Base-by-base conservation (phyloP, 2,329 filamentous ascomycete species). In the Botryotinia calthae region DNA sequence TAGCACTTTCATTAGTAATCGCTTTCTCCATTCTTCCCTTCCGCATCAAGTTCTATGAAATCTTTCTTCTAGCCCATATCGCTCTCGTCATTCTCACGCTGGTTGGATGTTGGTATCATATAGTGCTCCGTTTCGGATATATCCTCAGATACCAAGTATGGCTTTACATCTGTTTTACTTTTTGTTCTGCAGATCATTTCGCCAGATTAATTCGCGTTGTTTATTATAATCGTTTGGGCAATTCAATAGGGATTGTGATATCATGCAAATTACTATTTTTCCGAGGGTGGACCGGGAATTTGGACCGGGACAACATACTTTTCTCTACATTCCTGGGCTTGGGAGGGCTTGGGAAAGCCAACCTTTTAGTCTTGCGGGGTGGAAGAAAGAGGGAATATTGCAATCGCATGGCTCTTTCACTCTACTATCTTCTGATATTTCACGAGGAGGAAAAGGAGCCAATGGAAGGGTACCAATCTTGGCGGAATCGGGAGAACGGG, bases 131-230 rank as follows among this genome's bases (percentile, higher is more conserved):
- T 37, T 73, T 74, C 77, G 14, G 72, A 78, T 20, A 75, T 80
- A 0, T 84, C 14, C 84, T 82, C 78, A 85, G 85, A 10, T 73
- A 73, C 42, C 40, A 71, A 58, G 31, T 54, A 0, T 85, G 65
- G 42, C 73, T 86, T 0, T 85, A 84, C 65, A 78, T 81, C 1
- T 79, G 81, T 1, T 81, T 80, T 44, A 84, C 81, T 0, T 79
- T 85, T 37, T 86, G 84, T 84, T 78, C 77, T 22, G 84, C 84
- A 70, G 86, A 88, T 74, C 82, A 85, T 0, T 25, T 85, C 0
- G 72, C 82, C 2, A 81, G 86, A 9, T 71, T 86, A 0, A 51
- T 77, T 0, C 80, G 85, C 0, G 76, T 86, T 0, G 18, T 37
- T 67, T 37, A 67, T 31, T 67, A 44, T 16, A 56, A 56, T n/a